Base-by-base conservation (phyloP, 257 asterid genomes). In the Solanum paucissectum region DNA sequence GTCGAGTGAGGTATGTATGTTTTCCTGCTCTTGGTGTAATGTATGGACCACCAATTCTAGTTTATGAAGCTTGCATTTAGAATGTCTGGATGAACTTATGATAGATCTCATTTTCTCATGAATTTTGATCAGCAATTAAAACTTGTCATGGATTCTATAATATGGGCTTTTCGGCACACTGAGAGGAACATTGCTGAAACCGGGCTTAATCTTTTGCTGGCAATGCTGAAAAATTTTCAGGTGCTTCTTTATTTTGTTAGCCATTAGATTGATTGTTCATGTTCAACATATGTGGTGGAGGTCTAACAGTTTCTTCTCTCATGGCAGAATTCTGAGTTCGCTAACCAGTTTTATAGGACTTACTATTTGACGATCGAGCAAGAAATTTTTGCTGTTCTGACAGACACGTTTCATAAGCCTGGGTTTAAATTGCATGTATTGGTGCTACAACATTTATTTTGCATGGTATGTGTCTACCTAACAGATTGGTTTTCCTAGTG, bases 111-210 rank as follows among this genome's bases (percentile, higher is more conserved):
- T 55, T 32, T 83, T 89, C 33, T 87, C n/a, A 38, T 90, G 86
- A 40, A 77, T 86, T 58, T 73, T 82, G 72, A 40, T 34, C 98
- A 97, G 99, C 99, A 97, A 95, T 92, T 97, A 86, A 97, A 95
- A 92, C 98, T 96, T 87, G 98, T 97, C 40, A 94, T 95, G 98
- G 99, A 97, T 92, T 97, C 99, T 82, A 97, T 97, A 76, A 94
- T 97, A 84, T 97, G 99, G 99, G 99, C 99, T 83, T 96, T 97
- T 94, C 98, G 99, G 84, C 99, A 97, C 90, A 97, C 99, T 36
- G 99, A 97, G 87, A 93, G 99, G 87, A 97, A 97, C 91, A 94
- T 97, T 89, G 99, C 99, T 36, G 99, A 97, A 93, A 96, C 99
- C 46, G 99, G 99, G 83, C 98, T 97, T 86, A 94, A 92, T 92